Conservation (phyloP, 371 early-diverging fungal species). For the Mucor mucedo region DNA sequence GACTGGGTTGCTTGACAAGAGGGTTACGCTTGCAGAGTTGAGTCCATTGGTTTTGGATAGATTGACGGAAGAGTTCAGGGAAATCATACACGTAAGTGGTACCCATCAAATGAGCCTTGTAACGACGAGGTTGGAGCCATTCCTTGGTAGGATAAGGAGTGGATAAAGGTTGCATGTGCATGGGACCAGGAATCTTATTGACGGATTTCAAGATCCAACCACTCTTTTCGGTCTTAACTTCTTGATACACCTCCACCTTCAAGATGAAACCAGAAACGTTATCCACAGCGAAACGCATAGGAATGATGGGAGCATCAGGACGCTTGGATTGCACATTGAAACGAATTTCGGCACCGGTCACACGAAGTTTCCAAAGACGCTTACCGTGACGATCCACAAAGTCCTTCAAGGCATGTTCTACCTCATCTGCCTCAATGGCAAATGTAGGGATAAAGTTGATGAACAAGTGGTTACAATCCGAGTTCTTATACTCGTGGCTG, state of each 20-base stretch:
- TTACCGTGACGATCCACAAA: conserved; percentile 94
- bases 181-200: conserved; percentile 73
- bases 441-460: conserved; percentile 97
- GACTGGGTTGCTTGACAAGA: conserved; percentile 66
- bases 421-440: conserved; percentile 83
- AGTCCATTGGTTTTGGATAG: conserved; percentile 78
- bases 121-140: conserved; percentile 95
- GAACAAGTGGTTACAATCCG: conserved; percentile 97
- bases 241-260: conserved; percentile 91
- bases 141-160: conserved; percentile 93
- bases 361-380: conserved; percentile 93
- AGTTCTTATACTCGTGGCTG: conserved; percentile 85
- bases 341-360: conserved; percentile 94
- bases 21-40: conserved; percentile 65
- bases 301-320: conserved; percentile 70
- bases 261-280: conserved; percentile 92
- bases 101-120: conserved; percentile 97
- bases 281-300: conserved; percentile 91
- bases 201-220: conserved; percentile 80
- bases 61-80: conserved; percentile 93
- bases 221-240: conserved; percentile 76
- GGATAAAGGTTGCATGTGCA: conserved; percentile 84
- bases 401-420: conserved; percentile 84
- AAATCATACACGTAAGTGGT: conserved; percentile 98
- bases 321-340: conserved; percentile 83